A percentile compares a stretch with the other conserved stretches of the same genome.
phyloP scores from a whole-genome alignment of 2,329 filamentous ascomycete genomes.

The Albifimbria verrucaria region DNA sequence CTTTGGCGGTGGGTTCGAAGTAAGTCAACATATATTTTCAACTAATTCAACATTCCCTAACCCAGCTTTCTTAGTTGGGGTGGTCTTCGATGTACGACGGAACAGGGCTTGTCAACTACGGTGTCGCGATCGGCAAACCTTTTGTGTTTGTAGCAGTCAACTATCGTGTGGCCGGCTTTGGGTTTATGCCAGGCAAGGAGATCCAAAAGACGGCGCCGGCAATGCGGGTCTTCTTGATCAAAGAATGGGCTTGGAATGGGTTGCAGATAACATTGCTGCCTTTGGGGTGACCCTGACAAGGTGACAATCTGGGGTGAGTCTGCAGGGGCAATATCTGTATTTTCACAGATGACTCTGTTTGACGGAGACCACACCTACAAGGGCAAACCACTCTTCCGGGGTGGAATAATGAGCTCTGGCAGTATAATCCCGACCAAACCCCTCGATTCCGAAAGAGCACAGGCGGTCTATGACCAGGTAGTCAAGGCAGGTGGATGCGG shows the following conservation, averaged over 20 bases:
- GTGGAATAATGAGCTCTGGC: slow-evolving; percentile 62
- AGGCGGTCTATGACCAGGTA: slow-evolving; percentile 52
- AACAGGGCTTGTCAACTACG: slow-evolving; percentile 26
- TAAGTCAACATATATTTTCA: neutral
- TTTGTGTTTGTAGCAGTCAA: slow-evolving; percentile 64
- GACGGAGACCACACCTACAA: slow-evolving; percentile 61
- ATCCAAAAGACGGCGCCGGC: slow-evolving; percentile 49
- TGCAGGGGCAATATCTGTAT: slow-evolving; percentile 57
- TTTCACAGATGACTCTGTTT: slow-evolving; percentile 61
- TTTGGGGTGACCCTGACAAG: slow-evolving; percentile 65
- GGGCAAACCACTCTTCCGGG: slow-evolving; percentile 50
- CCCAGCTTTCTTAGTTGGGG: slow-evolving; percentile 16
- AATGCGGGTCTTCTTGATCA: slow-evolving; percentile 63
- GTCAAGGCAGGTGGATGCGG: slow-evolving; percentile 51
- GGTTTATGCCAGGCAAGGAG: slow-evolving; percentile 57
- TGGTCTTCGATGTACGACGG: slow-evolving; percentile 35
- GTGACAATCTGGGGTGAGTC: slow-evolving; percentile 65
- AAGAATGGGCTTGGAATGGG: slow-evolving; percentile 58
- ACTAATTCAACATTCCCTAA: neutral
- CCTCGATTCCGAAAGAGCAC: slow-evolving; percentile 53
- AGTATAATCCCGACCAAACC: slow-evolving; percentile 46
- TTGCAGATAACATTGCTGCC: slow-evolving; percentile 59
- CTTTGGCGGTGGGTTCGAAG: slow-evolving; percentile 48
- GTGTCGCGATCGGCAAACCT: slow-evolving; percentile 44
- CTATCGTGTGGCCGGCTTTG: slow-evolving; percentile 56